These are phyloP conservation scores for Dioscorea dumetorum DNA, from an alignment of 106 monocot species.

Conservation along the genomic window DNA sequence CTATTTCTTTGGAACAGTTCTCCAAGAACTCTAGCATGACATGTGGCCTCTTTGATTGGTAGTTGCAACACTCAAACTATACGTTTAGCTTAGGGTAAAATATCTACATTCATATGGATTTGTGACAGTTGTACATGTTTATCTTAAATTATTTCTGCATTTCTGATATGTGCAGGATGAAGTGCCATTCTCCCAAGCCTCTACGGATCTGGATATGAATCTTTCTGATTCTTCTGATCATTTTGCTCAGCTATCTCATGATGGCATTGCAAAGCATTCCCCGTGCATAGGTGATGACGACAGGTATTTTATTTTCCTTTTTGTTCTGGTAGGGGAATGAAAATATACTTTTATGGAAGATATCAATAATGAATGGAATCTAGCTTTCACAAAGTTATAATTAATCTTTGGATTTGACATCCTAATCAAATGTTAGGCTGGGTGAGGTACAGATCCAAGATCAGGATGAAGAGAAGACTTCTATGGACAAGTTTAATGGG, in stretches of 20 bases:
- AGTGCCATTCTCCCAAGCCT: constrained; percentile 11
- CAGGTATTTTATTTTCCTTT: constrained; percentile 16
- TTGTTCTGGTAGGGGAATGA: too few species aligned
- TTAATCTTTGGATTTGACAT: constrained; percentile 7
- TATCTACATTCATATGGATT: too few species aligned
- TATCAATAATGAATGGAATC: constrained; percentile 1
- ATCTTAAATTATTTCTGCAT: neutral
- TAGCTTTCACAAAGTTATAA: neutral
- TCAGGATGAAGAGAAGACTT: constrained; percentile 21
- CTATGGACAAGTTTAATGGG: constrained; percentile 6
- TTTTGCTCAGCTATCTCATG: constrained; percentile 10
- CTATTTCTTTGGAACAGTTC: too few species aligned
- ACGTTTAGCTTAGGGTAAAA: too few species aligned
- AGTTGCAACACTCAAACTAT: too few species aligned
- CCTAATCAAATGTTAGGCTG: constrained; percentile 22
- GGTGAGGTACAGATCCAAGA: constrained; percentile 25
- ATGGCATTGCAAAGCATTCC: constrained; percentile 12
- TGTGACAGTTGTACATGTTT: too few species aligned
- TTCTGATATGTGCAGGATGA: constrained; percentile 26
- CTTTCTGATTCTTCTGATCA: constrained; percentile 6
- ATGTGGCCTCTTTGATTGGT: too few species aligned
- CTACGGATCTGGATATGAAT: constrained; percentile 19
- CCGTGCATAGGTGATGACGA: constrained; percentile 11
- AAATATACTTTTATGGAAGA: neutral
- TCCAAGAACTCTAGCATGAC: too few species aligned